These are phyloP conservation scores for Phlyctochytrium planicorne DNA, from an alignment of 192 early-diverging fungal species.

Conservation along the genomic window DNA sequence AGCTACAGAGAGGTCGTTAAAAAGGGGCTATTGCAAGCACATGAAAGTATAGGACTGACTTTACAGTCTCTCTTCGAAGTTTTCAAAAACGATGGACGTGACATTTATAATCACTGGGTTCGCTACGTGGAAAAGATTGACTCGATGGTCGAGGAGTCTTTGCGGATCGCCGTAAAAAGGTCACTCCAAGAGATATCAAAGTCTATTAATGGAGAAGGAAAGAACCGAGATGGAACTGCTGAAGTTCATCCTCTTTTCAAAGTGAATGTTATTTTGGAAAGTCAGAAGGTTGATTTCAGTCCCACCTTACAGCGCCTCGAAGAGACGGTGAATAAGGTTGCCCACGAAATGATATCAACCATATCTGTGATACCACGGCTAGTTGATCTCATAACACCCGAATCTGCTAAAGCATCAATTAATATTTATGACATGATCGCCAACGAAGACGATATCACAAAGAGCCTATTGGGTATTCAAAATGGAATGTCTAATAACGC, in stretches of 20 bases:
- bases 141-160: constrained; percentile 51
- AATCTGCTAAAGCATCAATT: constrained; percentile 21
- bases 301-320: constrained; percentile 53
- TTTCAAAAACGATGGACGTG: constrained; percentile 58
- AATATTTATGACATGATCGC: constrained; percentile 55
- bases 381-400: constrained; percentile 32
- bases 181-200: constrained; percentile 59
- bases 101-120: constrained; percentile 56
- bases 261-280: constrained; percentile 61
- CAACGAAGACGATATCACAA: constrained; percentile 60
- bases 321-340: constrained; percentile 54
- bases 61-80: constrained; percentile 46
- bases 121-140: constrained; percentile 58
- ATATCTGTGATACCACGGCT: constrained; percentile 52
- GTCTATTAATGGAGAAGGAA: constrained; percentile 65
- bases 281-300: constrained; percentile 60
- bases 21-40: constrained; percentile 40
- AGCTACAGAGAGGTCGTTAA: constrained; percentile 35
- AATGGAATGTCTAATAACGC: constrained; percentile 62
- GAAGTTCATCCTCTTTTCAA: constrained; percentile 67
- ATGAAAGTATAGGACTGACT: constrained; percentile 47
- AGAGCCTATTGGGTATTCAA: constrained; percentile 58
- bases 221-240: constrained; percentile 46
- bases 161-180: constrained; percentile 49
- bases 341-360: constrained; percentile 60